Conservation (phyloP, 2,329 filamentous ascomycete species). For the Blumeriella jaapii region DNA sequence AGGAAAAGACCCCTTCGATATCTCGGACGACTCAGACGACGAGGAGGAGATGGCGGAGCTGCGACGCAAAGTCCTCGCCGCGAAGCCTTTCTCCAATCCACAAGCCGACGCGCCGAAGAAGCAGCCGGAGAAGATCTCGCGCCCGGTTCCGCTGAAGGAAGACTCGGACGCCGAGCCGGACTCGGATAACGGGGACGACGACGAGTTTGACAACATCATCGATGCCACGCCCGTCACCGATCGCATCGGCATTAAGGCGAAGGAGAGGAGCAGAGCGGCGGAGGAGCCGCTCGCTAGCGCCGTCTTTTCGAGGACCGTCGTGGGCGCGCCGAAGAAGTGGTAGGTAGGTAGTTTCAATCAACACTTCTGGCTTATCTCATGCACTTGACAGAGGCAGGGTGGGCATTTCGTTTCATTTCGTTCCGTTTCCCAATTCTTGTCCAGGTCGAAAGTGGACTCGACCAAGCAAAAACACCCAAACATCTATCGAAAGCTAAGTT, state of each 20-base stretch:
- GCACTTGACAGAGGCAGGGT: too few species aligned
- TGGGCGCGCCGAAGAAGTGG: constrained; percentile 28
- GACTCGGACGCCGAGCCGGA: constrained; percentile 62
- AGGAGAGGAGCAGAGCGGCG: constrained; percentile 44
- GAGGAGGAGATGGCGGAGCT: constrained; percentile 87
- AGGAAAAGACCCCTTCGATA: constrained; percentile 55
- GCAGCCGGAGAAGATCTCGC: constrained; percentile 48
- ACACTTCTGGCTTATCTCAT: too few species aligned
- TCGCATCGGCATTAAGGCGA: constrained; percentile 59
- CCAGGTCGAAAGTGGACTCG: too few species aligned
- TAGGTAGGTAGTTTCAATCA: too few species aligned
- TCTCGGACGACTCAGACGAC: constrained; percentile 71
- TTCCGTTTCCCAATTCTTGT: too few species aligned
- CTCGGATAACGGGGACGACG: constrained; percentile 57
- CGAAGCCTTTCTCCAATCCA: constrained; percentile 71
- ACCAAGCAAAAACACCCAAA: too few species aligned
- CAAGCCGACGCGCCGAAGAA: constrained; percentile 39
- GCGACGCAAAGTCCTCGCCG: constrained; percentile 76
- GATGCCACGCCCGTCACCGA: constrained; percentile 84
- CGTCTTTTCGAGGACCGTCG: constrained; percentile 27
- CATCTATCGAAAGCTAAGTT: too few species aligned
- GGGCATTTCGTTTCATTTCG: too few species aligned
- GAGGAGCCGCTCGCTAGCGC: constrained; percentile 24
- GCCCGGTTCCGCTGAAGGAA: constrained; percentile 41
- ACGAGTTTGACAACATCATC: constrained; percentile 87